phyloP scores from a whole-genome alignment of 352 stramenopile genomes.

The Globisporangium irregulare region DNA sequence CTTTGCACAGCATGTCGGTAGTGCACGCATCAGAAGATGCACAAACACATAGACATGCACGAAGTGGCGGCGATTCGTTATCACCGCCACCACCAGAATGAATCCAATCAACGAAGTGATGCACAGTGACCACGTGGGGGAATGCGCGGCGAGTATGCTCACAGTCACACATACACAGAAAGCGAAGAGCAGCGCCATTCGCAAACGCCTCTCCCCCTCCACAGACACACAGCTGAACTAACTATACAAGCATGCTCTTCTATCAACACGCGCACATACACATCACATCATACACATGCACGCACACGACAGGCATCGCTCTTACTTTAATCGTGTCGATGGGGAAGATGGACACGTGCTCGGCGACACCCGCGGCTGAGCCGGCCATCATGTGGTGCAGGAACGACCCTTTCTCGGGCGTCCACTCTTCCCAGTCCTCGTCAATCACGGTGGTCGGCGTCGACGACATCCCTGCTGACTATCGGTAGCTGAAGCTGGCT shows the following conservation, averaged over 20 bases:
- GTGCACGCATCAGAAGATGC: neutral
- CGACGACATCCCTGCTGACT: neutral
- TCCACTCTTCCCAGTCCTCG: conserved; percentile 94
- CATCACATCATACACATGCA: neutral
- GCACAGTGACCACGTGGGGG: neutral
- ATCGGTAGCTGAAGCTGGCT: neutral
- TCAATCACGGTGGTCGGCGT: conserved; percentile 30
- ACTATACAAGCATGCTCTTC: neutral
- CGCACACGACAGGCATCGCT: neutral
- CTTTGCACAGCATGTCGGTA: neutral
- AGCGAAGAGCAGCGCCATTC: neutral
- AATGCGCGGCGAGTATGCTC: neutral
- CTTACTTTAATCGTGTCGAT: conserved; percentile 86
- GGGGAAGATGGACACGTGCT: conserved; percentile 98
- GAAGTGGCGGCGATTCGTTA: neutral
- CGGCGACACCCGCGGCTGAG: conserved; percentile 93
- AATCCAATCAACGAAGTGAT: neutral
- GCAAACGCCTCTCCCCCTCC: neutral
- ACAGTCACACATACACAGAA: neutral
- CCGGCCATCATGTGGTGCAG: conserved; percentile 94
- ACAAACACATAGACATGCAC: conserved; percentile 6
- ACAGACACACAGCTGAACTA: neutral
- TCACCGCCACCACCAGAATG: conserved; percentile 14
- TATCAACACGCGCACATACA: neutral
- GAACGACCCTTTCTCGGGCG: conserved; percentile 92